Percentiles rank a stretch among this genome's conserved stretches.
phyloP scores from a whole-genome alignment of 768 basidiomycete species.

The Neoboletus magnificus region DNA sequence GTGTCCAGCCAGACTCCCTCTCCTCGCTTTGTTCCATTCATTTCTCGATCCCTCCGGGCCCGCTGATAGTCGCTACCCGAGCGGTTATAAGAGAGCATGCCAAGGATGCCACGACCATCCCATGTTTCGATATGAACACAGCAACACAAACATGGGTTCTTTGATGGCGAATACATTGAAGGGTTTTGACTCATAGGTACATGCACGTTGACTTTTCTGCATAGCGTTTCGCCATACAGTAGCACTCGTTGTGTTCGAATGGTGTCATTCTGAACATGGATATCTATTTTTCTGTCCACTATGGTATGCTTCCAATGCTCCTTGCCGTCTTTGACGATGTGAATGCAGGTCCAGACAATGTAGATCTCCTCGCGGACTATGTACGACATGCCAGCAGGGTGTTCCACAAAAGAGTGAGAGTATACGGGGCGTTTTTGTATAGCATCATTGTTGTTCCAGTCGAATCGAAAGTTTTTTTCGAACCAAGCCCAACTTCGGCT shows the following conservation, averaged over 20 bases:
- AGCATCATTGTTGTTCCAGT: no score
- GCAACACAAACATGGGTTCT: conserved; percentile 16
- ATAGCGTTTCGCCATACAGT: conserved; percentile 21
- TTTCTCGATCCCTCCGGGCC: conserved; percentile 33
- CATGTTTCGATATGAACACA: conserved; percentile 16
- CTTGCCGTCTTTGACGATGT: neutral
- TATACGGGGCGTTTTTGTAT: neutral
- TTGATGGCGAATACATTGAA: conserved; percentile 17
- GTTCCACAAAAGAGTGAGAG: neutral
- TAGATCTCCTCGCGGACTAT: neutral
- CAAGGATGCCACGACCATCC: conserved; percentile 15
- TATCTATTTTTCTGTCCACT: conserved; percentile 27
- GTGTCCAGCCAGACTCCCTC: conserved; percentile 32
- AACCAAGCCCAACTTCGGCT: no score
- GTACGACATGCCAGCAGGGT: no score
- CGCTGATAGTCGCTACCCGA: conserved; percentile 23
- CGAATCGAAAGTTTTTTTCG: no score
- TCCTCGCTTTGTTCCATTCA: conserved; percentile 33
- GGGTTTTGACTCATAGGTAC: conserved; percentile 18
- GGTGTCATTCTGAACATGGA: conserved; percentile 28
- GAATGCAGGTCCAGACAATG: neutral
- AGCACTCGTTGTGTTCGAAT: conserved; percentile 21
- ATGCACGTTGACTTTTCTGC: conserved; percentile 19
- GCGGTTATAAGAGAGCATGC: conserved; percentile 20
- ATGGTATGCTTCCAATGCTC: conserved; percentile 15